phyloP scores from a whole-genome alignment of 345 rosid species.

The Aegle marmelos region DNA sequence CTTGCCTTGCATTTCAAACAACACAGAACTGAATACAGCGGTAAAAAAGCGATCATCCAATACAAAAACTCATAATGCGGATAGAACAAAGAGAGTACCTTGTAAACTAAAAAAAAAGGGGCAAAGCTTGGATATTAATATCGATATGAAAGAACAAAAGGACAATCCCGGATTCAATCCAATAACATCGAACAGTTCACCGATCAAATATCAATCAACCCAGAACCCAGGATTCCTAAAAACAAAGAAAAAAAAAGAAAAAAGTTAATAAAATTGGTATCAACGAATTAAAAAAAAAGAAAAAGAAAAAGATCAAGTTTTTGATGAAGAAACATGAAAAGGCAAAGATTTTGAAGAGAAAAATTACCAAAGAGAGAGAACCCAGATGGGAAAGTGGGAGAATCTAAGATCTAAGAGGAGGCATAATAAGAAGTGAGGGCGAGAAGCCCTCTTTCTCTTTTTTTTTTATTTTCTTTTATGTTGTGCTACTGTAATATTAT shows the following conservation, averaged over 20 bases:
- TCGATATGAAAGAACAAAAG: constrained; percentile 20
- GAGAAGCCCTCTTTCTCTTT: constrained; percentile 49
- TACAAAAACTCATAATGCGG: constrained; percentile 35
- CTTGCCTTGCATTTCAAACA: constrained; percentile 6
- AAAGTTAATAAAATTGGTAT: constrained; percentile 4
- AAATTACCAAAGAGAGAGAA: constrained; percentile 24
- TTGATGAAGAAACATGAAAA: constrained; percentile 15
- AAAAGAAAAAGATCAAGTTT: constrained; percentile 19
- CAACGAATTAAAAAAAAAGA: constrained; percentile 10
- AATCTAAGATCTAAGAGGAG: constrained; percentile 42
- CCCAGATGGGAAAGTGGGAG: constrained; percentile 34
- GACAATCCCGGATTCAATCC: constrained; percentile 48
- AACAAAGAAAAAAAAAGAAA: constrained; percentile 5
- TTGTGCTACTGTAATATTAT: not conserved
- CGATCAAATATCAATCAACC: constrained; percentile 44
- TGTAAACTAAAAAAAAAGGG: constrained; percentile 11
- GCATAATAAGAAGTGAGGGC: constrained; percentile 50
- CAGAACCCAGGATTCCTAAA: constrained; percentile 49
- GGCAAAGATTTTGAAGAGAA: constrained; percentile 4
- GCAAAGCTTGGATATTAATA: constrained; percentile 30
- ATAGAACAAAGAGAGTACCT: constrained; percentile 42
- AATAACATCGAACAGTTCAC: constrained; percentile 24
- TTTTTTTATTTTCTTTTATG: constrained; percentile 18
- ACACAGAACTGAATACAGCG: constrained; percentile 9
- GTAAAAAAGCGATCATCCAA: constrained; percentile 19